phyloP scores from a whole-genome alignment of 2,329 filamentous ascomycete species.

The Aspergillus ruber region DNA sequence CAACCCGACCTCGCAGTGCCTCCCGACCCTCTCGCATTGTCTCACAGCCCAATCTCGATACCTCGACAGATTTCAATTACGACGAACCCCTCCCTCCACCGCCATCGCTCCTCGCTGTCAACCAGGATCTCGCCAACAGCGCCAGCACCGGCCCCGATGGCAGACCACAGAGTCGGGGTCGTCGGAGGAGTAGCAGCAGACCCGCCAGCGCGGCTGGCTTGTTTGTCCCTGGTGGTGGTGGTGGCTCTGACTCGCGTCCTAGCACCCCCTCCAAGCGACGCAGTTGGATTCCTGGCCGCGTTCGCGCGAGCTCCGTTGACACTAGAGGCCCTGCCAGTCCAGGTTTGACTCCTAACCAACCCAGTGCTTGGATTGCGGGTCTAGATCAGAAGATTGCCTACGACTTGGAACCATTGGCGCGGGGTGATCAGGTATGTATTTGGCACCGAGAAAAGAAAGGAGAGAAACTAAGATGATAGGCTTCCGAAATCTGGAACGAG shows the following conservation, averaged over 20 bases:
- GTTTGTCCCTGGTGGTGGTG: conserved; percentile 25
- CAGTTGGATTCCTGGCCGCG: conserved; percentile 41
- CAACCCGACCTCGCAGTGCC: conserved; percentile 17
- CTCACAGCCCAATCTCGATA: conserved; percentile 25
- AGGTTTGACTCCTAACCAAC: conserved; percentile 22
- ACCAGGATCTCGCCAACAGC: conserved; percentile 30
- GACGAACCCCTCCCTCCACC: conserved; percentile 32
- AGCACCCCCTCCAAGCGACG: conserved; percentile 34
- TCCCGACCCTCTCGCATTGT: conserved; percentile 29
- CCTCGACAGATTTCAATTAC: conserved; percentile 23
- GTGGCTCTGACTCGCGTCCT: conserved; percentile 27
- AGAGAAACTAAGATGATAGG: conserved; percentile 23
- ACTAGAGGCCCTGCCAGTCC: conserved; percentile 14
- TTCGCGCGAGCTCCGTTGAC: conserved; percentile 27
- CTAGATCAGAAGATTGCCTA: conserved; percentile 52
- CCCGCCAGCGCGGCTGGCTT: conserved; percentile 30
- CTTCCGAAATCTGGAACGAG: conserved; percentile 57
- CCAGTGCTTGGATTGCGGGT: conserved; percentile 54
- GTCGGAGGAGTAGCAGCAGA: conserved; percentile 26
- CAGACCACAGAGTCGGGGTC: conserved; percentile 32
- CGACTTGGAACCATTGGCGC: conserved; percentile 45
- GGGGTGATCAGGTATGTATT: conserved; percentile 45
- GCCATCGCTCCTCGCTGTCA: conserved; percentile 33
- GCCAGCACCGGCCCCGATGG: conserved; percentile 22
- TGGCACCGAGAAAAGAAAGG: neutral